Percentiles rank a stretch among this genome's conserved stretches.
phyloP scores from a whole-genome alignment of 2,329 filamentous ascomycete species.

The Penicillium sp. region DNA sequence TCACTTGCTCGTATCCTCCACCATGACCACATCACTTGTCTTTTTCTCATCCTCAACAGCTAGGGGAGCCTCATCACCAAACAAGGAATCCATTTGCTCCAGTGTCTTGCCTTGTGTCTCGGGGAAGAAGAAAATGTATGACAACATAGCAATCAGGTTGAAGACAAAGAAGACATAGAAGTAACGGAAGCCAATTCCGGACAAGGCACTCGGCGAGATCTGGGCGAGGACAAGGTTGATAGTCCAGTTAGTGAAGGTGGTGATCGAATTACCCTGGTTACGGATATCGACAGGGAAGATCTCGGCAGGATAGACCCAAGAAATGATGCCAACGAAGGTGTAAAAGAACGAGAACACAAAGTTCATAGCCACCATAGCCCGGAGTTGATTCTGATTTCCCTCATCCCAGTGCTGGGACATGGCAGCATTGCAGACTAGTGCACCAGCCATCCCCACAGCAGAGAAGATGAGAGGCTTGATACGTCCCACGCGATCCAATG shows the following conservation, averaged over 20 bases:
- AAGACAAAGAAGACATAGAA: constrained; percentile 43
- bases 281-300: constrained; percentile 39
- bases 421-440: constrained; percentile 34
- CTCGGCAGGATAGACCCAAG: constrained; percentile 39
- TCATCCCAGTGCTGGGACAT: constrained; percentile 32
- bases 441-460: constrained; percentile 35
- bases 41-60: not conserved
- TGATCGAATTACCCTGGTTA: constrained; percentile 33
- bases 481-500: constrained; percentile 41
- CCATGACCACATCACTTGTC: not conserved
- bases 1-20: not conserved
- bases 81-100: constrained; percentile 24
- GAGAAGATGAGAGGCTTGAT: constrained; percentile 40
- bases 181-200: constrained; percentile 39
- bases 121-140: constrained; percentile 29
- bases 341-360: constrained; percentile 41
- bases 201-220: constrained; percentile 39
- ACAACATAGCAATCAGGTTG: constrained; percentile 35
- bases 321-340: constrained; percentile 37
- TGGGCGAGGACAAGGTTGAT: constrained; percentile 44
- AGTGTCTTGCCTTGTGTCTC: constrained; percentile 27
- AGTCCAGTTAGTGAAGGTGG: constrained; percentile 39
- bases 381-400: constrained; percentile 29
- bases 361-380: constrained; percentile 41
- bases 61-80: constrained; percentile 11